phyloP scores from a whole-genome alignment of 2,329 filamentous ascomycete genomes.

The Fusarium xylarioides region DNA sequence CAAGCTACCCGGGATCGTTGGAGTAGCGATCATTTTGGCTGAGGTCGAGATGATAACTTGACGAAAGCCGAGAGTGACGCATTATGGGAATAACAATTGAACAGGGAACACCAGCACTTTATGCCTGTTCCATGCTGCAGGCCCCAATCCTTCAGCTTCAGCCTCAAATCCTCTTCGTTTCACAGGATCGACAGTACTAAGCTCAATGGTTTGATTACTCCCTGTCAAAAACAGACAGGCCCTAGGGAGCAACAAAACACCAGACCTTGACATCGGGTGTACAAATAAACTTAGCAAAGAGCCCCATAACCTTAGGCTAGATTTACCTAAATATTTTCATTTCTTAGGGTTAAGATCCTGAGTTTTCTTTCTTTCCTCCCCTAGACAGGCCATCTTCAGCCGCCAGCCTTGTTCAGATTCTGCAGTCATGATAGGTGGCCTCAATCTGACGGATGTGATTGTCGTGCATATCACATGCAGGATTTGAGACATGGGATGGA shows the following conservation, averaged over 20 bases:
- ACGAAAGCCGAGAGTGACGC: fast-evolving
- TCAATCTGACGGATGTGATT: background rate
- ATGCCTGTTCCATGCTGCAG: background rate
- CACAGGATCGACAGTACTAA: background rate
- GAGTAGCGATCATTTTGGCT: background rate
- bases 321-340: fast-evolving
- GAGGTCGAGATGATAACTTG: background rate
- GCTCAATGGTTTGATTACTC: fast-evolving
- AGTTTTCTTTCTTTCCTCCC: background rate
- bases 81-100: background rate
- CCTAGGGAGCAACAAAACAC: fast-evolving
- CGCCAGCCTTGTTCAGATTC: background rate
- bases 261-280: fast-evolving
- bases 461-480: background rate
- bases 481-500: background rate
- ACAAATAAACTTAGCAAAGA: fast-evolving
- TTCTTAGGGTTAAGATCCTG: background rate
- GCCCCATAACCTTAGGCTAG: too few species aligned
- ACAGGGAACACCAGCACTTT: background rate
- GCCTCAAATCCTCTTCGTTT: background rate
- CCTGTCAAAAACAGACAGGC: background rate
- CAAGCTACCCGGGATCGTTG: background rate
- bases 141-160: background rate
- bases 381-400: too few species aligned
- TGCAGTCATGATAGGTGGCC: background rate